phyloP scores from a whole-genome alignment of 2,329 filamentous ascomycete species.

The Fusarium sororula region DNA sequence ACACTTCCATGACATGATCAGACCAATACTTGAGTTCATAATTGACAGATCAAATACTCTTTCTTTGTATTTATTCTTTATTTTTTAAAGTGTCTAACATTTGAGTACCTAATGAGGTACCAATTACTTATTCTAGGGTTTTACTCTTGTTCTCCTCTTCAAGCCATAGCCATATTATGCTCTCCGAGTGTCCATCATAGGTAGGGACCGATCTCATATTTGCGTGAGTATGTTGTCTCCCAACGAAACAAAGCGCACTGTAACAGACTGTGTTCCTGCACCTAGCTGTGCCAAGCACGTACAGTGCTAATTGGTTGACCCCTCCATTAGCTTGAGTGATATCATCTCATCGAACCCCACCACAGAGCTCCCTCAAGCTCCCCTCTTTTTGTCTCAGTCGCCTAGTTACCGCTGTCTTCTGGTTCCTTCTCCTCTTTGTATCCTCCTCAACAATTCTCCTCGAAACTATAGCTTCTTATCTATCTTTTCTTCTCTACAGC shows the following conservation, averaged over 20 bases:
- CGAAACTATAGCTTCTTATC: not conserved
- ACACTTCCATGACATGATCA: not conserved
- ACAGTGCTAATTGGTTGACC: constrained; percentile 40
- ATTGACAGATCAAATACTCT: not conserved
- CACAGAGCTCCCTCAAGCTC: constrained; percentile 44
- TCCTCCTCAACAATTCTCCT: constrained; percentile 31
- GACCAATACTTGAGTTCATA: not conserved
- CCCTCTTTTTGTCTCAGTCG: constrained; percentile 35
- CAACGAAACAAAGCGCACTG: constrained; percentile 3
- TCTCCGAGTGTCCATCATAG: constrained; percentile 9
- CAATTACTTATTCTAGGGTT: too few species aligned
- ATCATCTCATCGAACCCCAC: constrained; percentile 40
- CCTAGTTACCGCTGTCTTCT: constrained; percentile 10
- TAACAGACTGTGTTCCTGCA: constrained; percentile 19
- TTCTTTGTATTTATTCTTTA: not conserved
- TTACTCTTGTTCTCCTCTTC: not conserved
- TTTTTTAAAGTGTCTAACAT: not conserved
- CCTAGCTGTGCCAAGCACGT: fast-evolving
- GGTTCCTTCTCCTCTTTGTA: constrained; percentile 18
- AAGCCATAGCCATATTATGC: not conserved
- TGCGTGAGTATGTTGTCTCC: constrained; percentile 4
- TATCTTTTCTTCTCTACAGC: not conserved
- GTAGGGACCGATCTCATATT: constrained; percentile 3
- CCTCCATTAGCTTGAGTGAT: constrained; percentile 44
- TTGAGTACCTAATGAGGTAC: not conserved